These are phyloP conservation scores for Wickerhamomyces bovis DNA, from an alignment of 805 yeast genomes.

Conservation along the genomic window DNA sequence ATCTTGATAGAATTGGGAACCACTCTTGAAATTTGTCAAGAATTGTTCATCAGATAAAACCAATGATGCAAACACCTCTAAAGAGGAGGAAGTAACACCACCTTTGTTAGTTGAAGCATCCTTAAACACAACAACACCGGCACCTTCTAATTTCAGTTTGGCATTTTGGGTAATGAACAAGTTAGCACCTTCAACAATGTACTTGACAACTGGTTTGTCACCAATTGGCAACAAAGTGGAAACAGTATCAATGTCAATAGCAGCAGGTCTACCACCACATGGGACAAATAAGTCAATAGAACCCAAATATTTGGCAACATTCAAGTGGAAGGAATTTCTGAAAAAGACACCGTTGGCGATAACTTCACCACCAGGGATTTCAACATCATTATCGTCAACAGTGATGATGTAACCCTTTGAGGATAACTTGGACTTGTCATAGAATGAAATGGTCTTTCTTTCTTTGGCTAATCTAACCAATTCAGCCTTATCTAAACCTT, in stretches of 20 bases:
- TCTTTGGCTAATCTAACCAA: slow-evolving; percentile 69
- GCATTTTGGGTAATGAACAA: slow-evolving; percentile 93
- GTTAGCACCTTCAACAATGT: slow-evolving; percentile 96
- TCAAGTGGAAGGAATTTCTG: slow-evolving; percentile 85
- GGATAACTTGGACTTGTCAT: slow-evolving; percentile 61
- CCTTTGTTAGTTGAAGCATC: slow-evolving; percentile 98
- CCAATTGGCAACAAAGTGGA: slow-evolving; percentile 60
- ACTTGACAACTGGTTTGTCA: slow-evolving; percentile 74
- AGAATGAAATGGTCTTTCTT: slow-evolving; percentile 69
- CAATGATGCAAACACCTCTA: slow-evolving; percentile 91
- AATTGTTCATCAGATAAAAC: slow-evolving; percentile 84
- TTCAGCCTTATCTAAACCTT: slow-evolving; percentile 80
- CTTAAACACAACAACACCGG: slow-evolving; percentile 83
- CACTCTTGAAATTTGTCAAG: slow-evolving; percentile 62
- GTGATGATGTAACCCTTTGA: slow-evolving; percentile 73
- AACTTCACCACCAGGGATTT: slow-evolving; percentile 64
- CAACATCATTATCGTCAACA: slow-evolving; percentile 78
- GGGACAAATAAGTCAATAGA: slow-evolving; percentile 86
- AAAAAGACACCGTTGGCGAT: slow-evolving; percentile 83
- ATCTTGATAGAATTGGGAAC: slow-evolving; percentile 71
- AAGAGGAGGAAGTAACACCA: slow-evolving; percentile 95
- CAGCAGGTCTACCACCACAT: slow-evolving; percentile 98
- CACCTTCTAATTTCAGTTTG: slow-evolving; percentile 75
- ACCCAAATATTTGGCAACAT: slow-evolving; percentile 55
- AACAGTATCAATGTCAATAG: slow-evolving; percentile 84